Evolutionary conservation across 2,329 filamentous ascomycete genomes (phyloP).

Genomic region (Mycosphaerella arachidis): DNA sequence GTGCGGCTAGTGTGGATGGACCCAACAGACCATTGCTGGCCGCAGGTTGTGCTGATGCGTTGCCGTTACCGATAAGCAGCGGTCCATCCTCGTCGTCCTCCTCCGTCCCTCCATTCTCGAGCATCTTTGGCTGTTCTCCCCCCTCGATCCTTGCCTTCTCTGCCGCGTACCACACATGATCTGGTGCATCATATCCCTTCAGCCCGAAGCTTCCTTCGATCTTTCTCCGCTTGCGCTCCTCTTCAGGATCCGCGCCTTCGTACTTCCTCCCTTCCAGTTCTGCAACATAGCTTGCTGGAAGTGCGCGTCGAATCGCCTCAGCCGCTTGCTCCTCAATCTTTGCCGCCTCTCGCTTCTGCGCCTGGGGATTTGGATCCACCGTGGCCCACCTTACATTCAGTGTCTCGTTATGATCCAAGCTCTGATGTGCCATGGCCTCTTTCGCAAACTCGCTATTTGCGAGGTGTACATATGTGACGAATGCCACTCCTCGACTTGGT

Average conservation of each 20-base stretch:
- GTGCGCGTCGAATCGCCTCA: conserved; percentile 80
- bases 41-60: conserved; percentile 32
- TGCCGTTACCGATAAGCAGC: conserved; percentile 44
- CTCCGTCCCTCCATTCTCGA: conserved; percentile 38
- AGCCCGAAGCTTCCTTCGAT: conserved; percentile 85
- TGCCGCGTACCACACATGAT: conserved; percentile 86
- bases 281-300: conserved; percentile 85
- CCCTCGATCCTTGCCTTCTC: conserved; percentile 64
- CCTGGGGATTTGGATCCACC: conserved; percentile 90
- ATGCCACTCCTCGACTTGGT: conserved; percentile 83
- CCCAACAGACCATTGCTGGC: conserved; percentile 68
- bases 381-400: conserved; percentile 97
- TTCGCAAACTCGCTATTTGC: conserved; percentile 83
- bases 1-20: conserved; percentile 71
- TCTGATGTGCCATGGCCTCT: conserved; percentile 85
- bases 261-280: conserved; percentile 76
- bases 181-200: conserved; percentile 87
- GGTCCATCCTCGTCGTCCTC: conserved; percentile 32
- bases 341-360: conserved; percentile 83
- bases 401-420: conserved; percentile 84
- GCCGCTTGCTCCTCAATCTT: conserved; percentile 93
- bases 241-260: conserved; percentile 59
- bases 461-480: conserved; percentile 91
- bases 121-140: conserved; percentile 55
- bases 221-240: conserved; percentile 77